phyloP scores from a whole-genome alignment of 2,329 filamentous ascomycete species.

The Xylaria sp. region DNA sequence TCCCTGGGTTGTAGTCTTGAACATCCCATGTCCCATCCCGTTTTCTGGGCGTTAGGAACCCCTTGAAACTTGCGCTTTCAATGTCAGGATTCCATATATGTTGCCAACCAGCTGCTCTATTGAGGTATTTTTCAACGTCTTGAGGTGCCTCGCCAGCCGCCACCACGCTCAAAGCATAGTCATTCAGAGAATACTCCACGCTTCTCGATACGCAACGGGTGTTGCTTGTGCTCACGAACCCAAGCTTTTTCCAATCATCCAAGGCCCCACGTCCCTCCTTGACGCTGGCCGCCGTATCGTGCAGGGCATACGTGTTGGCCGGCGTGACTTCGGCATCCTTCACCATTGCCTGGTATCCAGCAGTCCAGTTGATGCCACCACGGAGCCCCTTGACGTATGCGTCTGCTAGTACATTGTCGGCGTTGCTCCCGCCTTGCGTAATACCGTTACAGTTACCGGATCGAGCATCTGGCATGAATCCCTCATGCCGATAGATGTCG shows the following conservation, averaged over 20 bases:
- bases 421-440: constrained; percentile 63
- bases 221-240: constrained; percentile 59
- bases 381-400: constrained; percentile 61
- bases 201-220: constrained; percentile 61
- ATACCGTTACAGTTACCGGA: constrained; percentile 63
- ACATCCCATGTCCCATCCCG: constrained; percentile 49
- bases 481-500: constrained; percentile 61
- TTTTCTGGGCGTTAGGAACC: constrained; percentile 61
- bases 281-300: constrained; percentile 58
- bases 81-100: constrained; percentile 62
- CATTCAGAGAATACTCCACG: constrained; percentile 63
- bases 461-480: constrained; percentile 59
- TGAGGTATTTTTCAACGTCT: constrained; percentile 57
- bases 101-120: constrained; percentile 62
- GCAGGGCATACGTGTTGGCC: constrained; percentile 54
- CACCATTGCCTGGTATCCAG: constrained; percentile 58
- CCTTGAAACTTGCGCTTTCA: constrained; percentile 53
- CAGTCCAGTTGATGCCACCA: constrained; percentile 57
- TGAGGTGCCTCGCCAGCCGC: constrained; percentile 56
- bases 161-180: constrained; percentile 62
- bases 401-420: constrained; percentile 65
- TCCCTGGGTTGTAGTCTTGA: constrained; percentile 53
- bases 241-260: constrained; percentile 61
- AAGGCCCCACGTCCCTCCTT: constrained; percentile 63
- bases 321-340: constrained; percentile 61